Base-by-base conservation (phyloP, 169 alveolate genomes). In the Cryptosporidium tyzzeri region DNA sequence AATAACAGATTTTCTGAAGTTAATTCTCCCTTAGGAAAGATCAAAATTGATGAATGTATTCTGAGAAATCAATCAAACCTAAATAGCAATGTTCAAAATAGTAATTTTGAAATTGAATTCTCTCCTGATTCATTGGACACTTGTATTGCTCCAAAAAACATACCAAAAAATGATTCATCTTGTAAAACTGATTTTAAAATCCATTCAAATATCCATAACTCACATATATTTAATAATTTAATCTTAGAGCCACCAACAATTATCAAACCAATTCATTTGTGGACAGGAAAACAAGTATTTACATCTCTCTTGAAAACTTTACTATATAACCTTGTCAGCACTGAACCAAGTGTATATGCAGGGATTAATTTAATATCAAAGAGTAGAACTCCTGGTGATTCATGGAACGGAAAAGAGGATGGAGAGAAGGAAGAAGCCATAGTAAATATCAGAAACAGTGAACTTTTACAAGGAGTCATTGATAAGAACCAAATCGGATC, bases 401-500 rank as follows among this genome's bases (percentile, higher is more conserved):
- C 95, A n/a, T 96, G 98, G 98, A 94, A 95, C 18, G 97, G 97
- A 7, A 94, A 73, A 9, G 85, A 92, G 21, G 96, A 89, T 41
- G 96, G 92, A 16, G 91, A 71, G 33, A 67, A 68, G 33, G 92
- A 87, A 14, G 94, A 93, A 37, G 93, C 92, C 12, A 86, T 87
- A 39, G 86, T 86, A 35, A 70, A 92, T 50, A 74, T 68, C 51
- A 92, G 91, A 21, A 94, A 93, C 86, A 97, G 98, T 33, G 99
- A 97, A 92, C 93, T 97, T 67, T 91, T 98, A 44, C 95, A 94
- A 86, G 99, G 99, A n/a, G 97, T 97, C 55, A 86, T 98, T 33
- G 99, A 98, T 86, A 98, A 98, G 92, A 95, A 97, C 51, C 98
- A 97, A 91, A 95, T 98, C 59, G 99, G 99, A 53, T 96, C 98